Evolutionary conservation across 129 eudicot genomes (phyloP), one percentile per base, ranked within the genome.

Genomic region (Glebionis coronaria): DNA sequence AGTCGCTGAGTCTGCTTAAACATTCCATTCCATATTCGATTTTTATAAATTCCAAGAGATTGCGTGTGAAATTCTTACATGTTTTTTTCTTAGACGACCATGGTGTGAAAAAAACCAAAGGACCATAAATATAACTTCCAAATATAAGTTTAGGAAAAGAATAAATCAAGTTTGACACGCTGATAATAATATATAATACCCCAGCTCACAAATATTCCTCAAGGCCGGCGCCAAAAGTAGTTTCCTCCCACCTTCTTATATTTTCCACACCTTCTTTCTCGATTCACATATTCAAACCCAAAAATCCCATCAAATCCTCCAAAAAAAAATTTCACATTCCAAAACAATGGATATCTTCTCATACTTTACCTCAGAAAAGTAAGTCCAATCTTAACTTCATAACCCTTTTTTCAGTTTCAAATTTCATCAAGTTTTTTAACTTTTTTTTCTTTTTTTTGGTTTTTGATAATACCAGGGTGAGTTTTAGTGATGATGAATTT

Each of bases 201-300:
- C 61, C 79, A 75, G 79, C 79, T 55, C 74, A 75, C 16, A 35
- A 35, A 68, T 68, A 68, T 68, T 68, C 65, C 29, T 23, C 6
- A 35, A 35, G 62, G 79, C 74, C 56, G 79, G 68, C 74, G 46
- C 56, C 44, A 38, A 68, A 75, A 68, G 74, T 60, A 67, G 74
- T 68, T 72, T 67, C 6, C 69, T 16, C 15, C 80, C 74, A 75
- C 80, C 80, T 75, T 75, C 79, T 59, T 67, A 60, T 68, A 75
- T 69, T 40, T 51, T 52, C 64, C 50, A 38, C 52, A 6, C 59
- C 12, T 16, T 4, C 5, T 3, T 42, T 21, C 35, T n/a, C n/a
- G n/a, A 11, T 44, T 12, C 75, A 28, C 13, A 40, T 18, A 7
- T 11, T 51, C 51, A 38, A 67, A 20, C 50, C 13, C 13, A 61